Base-by-base conservation (phyloP, 1,139 yeast species). In the Pichia sp. region DNA sequence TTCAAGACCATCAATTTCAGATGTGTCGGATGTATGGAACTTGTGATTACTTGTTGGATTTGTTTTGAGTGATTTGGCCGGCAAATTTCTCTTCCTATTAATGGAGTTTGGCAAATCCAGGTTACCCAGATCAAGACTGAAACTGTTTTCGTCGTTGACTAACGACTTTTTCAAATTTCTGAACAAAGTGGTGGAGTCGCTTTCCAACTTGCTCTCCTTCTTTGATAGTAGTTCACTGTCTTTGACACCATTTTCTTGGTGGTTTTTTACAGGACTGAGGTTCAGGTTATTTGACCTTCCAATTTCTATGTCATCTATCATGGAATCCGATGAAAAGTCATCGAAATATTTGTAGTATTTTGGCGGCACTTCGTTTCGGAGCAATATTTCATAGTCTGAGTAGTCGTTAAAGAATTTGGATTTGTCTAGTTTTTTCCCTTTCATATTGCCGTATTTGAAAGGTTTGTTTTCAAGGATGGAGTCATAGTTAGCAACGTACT, bases 371-470 rank as follows among this genome's bases (percentile, higher is more conserved):
- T 66, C 57, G 46, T 60, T 57, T 45, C 69, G 52, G 30, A 67
- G 52, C 8, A 67, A 49, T 1, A 65, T 59, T 29, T 67, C 71
- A 48, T 62, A 64, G 53, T 67, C 71, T 2, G 62, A 59, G 45
- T 54, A 55, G 44, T 65, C 67, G 41, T 52, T 51, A 47, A 61
- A 57, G 50, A 62, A 66, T 8, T 58, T 54, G 15, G 59, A 57
- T 36, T 61, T 59, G 40, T 63, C 49, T 11, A 68, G 57, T 3
- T 59, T 52, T 48, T 60, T 57, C 2, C 70, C 70, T 30, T 59
- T 62, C 56, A 65, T 59, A 44, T 62, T 64, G 3, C 71, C 69
- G 51, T 57, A 61, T 15, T 61, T 62, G 2, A 68, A 48, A 4
- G 71, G 71, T 42, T 59, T 54, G 10, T 61, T 61, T 23, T 58